Percentiles rank a stretch among this genome's conserved stretches.
phyloP scores from a whole-genome alignment of 371 early-diverging fungal species.

The Apophysomyces variabilis region DNA sequence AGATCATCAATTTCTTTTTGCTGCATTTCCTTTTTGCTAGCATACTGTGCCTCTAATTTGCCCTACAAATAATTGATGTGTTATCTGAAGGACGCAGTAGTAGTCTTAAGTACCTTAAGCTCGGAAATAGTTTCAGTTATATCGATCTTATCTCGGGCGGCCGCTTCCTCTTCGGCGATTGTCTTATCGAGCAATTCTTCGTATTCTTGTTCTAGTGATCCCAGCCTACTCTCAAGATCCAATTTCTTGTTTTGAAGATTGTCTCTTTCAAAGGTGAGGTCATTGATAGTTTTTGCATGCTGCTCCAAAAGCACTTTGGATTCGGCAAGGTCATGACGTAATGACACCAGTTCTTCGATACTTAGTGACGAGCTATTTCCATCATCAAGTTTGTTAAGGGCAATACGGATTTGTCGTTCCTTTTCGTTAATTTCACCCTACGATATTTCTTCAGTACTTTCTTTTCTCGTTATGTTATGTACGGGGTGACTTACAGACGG shows the following conservation, averaged over 20 bases:
- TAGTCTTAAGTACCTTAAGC: conserved; percentile 56
- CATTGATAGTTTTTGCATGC: conserved; percentile 70
- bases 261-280: conserved; percentile 68
- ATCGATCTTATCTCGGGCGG: conserved; percentile 59
- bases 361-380: conserved; percentile 34
- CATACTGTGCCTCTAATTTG: conserved; percentile 87
- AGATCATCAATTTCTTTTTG: conserved; percentile 83
- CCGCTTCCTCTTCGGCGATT: conserved; percentile 87
- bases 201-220: conserved; percentile 82
- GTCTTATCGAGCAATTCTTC: conserved; percentile 92
- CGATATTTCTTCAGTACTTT: not conserved
- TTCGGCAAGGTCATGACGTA: conserved; percentile 81
- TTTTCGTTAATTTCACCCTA: conserved; percentile 72
- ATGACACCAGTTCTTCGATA: conserved; percentile 73
- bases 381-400: conserved; percentile 66
- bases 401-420: conserved; percentile 75
- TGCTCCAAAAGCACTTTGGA: conserved; percentile 70
- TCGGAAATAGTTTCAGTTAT: conserved; percentile 77
- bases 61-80: conserved; percentile 27
- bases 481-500: conserved; percentile 60
- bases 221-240: conserved; percentile 76
- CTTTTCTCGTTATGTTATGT: not conserved
- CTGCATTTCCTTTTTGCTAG: conserved; percentile 74
- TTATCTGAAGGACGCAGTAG: not conserved
- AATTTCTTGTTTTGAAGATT: conserved; percentile 62